phyloP scores from a whole-genome alignment of 164 flowering plant species.

The Tetrastigma voinierianum region DNA sequence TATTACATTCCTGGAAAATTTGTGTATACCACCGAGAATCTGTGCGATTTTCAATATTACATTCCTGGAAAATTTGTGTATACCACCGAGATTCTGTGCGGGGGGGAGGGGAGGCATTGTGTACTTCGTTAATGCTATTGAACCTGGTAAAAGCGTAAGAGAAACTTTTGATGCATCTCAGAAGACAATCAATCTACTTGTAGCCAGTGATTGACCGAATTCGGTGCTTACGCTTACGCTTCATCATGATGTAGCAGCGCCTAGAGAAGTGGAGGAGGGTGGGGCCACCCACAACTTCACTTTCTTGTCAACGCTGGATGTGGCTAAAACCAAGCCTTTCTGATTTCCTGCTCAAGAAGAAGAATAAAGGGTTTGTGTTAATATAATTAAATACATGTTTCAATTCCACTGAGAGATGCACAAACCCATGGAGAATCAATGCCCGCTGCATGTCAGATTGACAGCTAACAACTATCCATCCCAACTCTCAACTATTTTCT shows the following conservation, averaged over 20 bases:
- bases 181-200: neutral
- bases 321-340: slow-evolving; percentile 52
- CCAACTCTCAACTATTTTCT: too few species aligned
- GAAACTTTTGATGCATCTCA: too few species aligned
- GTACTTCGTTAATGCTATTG: too few species aligned
- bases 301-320: slow-evolving; percentile 83
- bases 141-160: too few species aligned
- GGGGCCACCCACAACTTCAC: slow-evolving; percentile 93
- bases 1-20: too few species aligned
- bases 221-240: neutral
- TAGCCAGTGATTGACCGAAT: neutral
- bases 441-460: too few species aligned
- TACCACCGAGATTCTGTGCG: too few species aligned
- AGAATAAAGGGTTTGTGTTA: neutral
- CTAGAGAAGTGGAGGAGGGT: slow-evolving; percentile 49
- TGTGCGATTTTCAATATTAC: too few species aligned
- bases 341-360: slow-evolving; percentile 52
- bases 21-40: too few species aligned
- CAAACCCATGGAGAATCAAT: neutral
- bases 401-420: neutral
- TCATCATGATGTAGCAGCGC: slow-evolving; percentile 24
- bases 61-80: too few species aligned
- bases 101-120: too few species aligned
- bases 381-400: neutral
- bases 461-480: too few species aligned